Percentiles rank a stretch among this genome's conserved stretches.
Conservation (phyloP, 192 early-diverging fungal species). For the Coemansia sp. region DNA sequence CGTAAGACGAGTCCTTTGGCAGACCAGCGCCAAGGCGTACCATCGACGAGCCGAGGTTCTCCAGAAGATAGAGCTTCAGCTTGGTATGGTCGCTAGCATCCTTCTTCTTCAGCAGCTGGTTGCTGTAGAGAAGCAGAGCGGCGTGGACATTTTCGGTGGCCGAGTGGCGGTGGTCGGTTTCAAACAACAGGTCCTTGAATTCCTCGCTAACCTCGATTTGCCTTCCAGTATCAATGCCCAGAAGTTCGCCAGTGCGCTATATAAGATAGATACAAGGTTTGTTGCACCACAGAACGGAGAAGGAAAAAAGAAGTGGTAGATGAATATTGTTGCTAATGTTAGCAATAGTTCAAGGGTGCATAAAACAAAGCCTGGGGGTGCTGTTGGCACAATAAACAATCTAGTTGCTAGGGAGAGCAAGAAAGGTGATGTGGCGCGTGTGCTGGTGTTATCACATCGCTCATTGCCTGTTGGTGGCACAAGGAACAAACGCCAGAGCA, state of each 20-base stretch:
- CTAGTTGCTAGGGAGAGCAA: no score
- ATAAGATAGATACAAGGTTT: neutral
- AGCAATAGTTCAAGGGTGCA: neutral
- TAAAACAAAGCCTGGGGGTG: neutral
- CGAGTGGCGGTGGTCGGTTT: constrained; percentile 66
- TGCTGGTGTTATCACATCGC: no score
- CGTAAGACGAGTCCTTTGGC: constrained; percentile 53
- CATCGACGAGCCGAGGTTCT: constrained; percentile 68
- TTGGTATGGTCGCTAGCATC: constrained; percentile 63
- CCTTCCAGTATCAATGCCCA: constrained; percentile 62
- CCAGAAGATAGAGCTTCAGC: constrained; percentile 63
- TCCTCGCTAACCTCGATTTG: constrained; percentile 78
- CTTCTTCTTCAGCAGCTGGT: constrained; percentile 65
- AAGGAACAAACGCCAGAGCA: no score
- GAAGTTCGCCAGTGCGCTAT: constrained; percentile 74
- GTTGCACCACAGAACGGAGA: constrained; percentile 1
- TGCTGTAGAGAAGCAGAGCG: constrained; percentile 55
- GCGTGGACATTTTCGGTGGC: constrained; percentile 66
- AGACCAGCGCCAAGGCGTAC: constrained; percentile 60
- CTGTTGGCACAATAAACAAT: neutral
- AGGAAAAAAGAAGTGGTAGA: neutral
- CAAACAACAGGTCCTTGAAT: constrained; percentile 73
- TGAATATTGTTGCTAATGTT: neutral
- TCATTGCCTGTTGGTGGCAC: no score
- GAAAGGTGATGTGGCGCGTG: no score